Conservation (phyloP, 2,329 filamentous ascomycete genomes). For the Thelonectria blattea region DNA sequence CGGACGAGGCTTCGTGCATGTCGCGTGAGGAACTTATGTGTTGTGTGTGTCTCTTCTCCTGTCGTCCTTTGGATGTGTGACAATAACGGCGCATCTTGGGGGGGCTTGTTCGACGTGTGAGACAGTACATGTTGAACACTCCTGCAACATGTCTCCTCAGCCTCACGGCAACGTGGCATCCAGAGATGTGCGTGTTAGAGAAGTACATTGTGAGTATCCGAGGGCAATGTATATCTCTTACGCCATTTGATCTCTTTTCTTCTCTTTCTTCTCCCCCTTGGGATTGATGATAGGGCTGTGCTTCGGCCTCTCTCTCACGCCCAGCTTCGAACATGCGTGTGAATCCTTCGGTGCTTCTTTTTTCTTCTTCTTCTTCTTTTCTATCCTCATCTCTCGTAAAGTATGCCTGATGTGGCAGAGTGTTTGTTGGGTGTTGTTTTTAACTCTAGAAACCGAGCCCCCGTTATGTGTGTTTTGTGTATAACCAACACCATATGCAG, state of each 20-base stretch:
- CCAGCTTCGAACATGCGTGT: no score
- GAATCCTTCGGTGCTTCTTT: not conserved
- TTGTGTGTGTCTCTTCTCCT: not conserved
- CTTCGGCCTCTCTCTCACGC: not conserved
- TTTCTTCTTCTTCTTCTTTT: not conserved
- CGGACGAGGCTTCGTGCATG: not conserved
- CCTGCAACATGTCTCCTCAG: not conserved
- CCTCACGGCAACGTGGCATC: not conserved
- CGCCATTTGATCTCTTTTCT: not conserved
- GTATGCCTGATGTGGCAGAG: not conserved
- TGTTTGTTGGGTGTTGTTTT: no score
- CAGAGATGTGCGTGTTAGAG: not conserved
- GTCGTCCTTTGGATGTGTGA: constrained; percentile 7
- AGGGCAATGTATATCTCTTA: not conserved
- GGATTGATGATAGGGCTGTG: not conserved
- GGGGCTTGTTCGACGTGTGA: not conserved
- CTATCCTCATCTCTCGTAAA: not conserved
- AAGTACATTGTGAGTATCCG: not conserved
- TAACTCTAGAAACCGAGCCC: no score
- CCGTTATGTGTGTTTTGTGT: not conserved
- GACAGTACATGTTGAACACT: not conserved
- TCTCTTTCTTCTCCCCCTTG: not conserved
- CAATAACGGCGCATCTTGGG: not conserved
- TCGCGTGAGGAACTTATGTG: not conserved
- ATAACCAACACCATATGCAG: not conserved